Evolutionary conservation across 345 rosid species (phyloP), one percentile per base, ranked within the genome.

Genomic region (Acer yangbiense): DNA sequence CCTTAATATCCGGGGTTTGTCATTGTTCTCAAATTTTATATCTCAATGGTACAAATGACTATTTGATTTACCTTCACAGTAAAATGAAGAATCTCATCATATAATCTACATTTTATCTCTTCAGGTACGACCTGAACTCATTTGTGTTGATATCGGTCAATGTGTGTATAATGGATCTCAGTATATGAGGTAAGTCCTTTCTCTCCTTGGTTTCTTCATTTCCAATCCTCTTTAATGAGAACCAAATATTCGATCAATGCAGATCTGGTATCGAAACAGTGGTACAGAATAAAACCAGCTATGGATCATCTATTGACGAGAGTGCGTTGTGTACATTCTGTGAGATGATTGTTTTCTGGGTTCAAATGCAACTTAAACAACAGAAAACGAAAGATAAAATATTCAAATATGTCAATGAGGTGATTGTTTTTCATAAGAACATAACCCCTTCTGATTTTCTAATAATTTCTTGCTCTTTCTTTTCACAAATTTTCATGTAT

Each of bases 81-180:
- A 29, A 29, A 27, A 54, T 21, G 64, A 68, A 57, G 71, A 66
- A 43, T 27, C 68, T 23, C 12, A 20, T 50, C 35, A 16, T 3
- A 41, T 17, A 68, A 75, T 60, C 21, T 46, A 29, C 69, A 2
- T 12, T 58, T 39, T 65, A 9, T 80, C 67, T 44, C 48, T 67
- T 80, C 85, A 88, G 93, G 62, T 88, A 44, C 73, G 69, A 23
- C 94, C 94, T 4, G 91, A 87, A 77, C 62, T 74, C 41, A 41
- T 88, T 35, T 90, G 93, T 32, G 87, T 77, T 23, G 90, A 90
- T 60, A 27, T 87, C 50, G 88, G 91, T 55, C 81, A 87, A 10
- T 90, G 91, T 54, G 23, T 75, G 14, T 70, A 78, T 69, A 83
- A 87, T 44, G 77, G 54, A 43, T 69, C 85, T 27, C 61, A 6